Base-by-base conservation (phyloP, 2,329 filamentous ascomycete species). In the Fusarium camptoceras region DNA sequence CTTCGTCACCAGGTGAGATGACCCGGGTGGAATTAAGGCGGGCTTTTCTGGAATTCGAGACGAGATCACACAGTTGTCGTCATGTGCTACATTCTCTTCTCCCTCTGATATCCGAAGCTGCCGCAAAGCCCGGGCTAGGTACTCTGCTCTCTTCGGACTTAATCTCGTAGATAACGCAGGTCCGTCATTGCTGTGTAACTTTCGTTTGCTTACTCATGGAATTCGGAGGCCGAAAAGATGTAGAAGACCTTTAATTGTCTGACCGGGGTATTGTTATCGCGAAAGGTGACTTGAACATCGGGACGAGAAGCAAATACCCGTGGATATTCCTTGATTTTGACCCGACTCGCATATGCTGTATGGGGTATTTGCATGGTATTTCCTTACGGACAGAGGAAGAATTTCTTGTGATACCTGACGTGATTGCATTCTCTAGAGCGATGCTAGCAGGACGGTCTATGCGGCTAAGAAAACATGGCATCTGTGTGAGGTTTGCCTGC, bases 221-320 rank as follows among this genome's bases (percentile, higher is more conserved):
- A 37, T 46, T 50, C 63, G 63, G 63, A 49, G 61, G 48, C 63
- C 63, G 63, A 50, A 34, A n/a, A n/a, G n/a, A 64, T 30, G 22
- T n/a, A 9, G 27, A 37, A 28, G 8, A 27, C 44, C 11, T 51
- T 43, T n/a, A n/a, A n/a, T n/a, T n/a, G n/a, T n/a, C 44, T 24
- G 2, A 14, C 9, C 11, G 30, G 18, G 5, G 42, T 5, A 28
- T 42, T 1, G 6, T 28, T 18, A 30, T 22, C 14, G 12, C 3
- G 11, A 6, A 16, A 34, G 12, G 14, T 22, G 6, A 8, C 28
- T 3, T 15, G n/a, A 7, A 28, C 6, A 1, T 14, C 1, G 1
- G 14, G 12, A 20, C 16, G 22, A 14, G 3, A 43, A n/a, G 25
- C 18, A 27, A 5, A 22, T 16, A 31, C 4, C 54, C 16, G 44